Base-by-base conservation (phyloP, 495 filamentous ascomycete genomes). In the Xylaria longipes region DNA sequence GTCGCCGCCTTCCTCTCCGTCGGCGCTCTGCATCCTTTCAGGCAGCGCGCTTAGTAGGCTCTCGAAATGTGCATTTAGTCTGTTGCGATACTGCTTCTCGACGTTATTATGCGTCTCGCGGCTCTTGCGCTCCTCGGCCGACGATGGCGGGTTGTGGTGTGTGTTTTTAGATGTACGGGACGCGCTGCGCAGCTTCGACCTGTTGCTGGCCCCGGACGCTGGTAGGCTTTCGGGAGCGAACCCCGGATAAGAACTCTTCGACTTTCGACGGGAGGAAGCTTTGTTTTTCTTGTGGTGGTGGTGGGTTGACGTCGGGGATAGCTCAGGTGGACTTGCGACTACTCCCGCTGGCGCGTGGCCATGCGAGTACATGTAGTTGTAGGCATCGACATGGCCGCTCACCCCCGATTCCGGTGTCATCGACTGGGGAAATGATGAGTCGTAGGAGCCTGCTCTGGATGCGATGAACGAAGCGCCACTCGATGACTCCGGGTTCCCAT, bases 1-100 rank as follows among this genome's bases (percentile, higher is more conserved):
- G 12, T 76, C 78, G 12, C 71, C 76, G 9, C 74, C 74, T 0
- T 74, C 76, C 0, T 75, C 78, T 15, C 57, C 69, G 33, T 74
- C 71, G 35, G 70, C 70, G 29, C 68, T 73, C 48, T 76, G 75
- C 74, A 82, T 74, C 8, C 71, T 75, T n/a, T 82, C 79, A 0
- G 84, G 84, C 1, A 86, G 79, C 0, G 78, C 76, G 31, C 79
- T 75, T 20, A 86, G 75, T 29, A 86, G 77, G 43, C 71, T 82
- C 65, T 86, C 83, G 72, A 84, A 86, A 72, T 85, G 80, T 3
- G 76, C 72, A 61, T 86, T 86, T 20, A 86, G 80, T 25, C 83
- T 64, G 71, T 81, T 83, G n/a, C 84, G 82, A 72, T 86, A 86
- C 71, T 85, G 79, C 71, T 84, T 84, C 77, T 86, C 84, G 7